A percentile compares a stretch with the other conserved stretches of the same genome.
phyloP scores from a whole-genome alignment of 192 early-diverging fungal genomes.

The Backusella mclennaniae region DNA sequence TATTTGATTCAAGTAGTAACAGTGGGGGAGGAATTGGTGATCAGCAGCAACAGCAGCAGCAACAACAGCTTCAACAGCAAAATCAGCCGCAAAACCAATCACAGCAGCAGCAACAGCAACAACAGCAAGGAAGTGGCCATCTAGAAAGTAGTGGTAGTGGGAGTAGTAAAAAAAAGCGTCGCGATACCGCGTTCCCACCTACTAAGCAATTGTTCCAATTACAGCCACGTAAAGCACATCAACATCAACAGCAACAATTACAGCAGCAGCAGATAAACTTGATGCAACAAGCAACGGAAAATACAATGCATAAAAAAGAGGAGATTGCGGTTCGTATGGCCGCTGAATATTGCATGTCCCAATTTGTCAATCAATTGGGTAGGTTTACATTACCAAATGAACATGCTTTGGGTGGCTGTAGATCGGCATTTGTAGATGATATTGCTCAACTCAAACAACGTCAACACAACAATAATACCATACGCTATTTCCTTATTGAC shows the following conservation, averaged over 20 bases:
- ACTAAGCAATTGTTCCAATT: slow-evolving; percentile 39
- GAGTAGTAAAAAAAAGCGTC: slow-evolving; percentile 35
- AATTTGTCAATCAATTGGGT: slow-evolving; percentile 68
- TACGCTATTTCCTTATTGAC: slow-evolving; percentile 72
- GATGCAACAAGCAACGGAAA: background rate
- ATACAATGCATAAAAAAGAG: slow-evolving; percentile 32
- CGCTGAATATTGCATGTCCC: slow-evolving; percentile 71
- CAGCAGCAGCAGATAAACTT: background rate
- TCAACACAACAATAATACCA: background rate
- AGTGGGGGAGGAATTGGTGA: slow-evolving; percentile 15
- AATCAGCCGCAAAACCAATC: background rate
- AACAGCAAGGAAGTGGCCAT: background rate
- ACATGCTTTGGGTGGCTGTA: slow-evolving; percentile 53
- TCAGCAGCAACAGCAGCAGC: background rate
- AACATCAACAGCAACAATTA: background rate
- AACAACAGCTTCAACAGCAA: background rate
- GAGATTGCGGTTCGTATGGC: slow-evolving; percentile 65
- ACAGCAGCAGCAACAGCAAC: background rate
- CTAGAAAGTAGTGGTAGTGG: slow-evolving; percentile 5
- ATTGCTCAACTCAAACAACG: slow-evolving; percentile 14
- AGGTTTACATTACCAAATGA: slow-evolving; percentile 69
- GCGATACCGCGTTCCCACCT: slow-evolving; percentile 39
- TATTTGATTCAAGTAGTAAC: slow-evolving; percentile 42
- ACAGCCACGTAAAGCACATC: slow-evolving; percentile 22
- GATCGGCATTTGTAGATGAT: slow-evolving; percentile 70